Evolutionary conservation across 2,329 filamentous ascomycete species (phyloP), one percentile per base, ranked within the genome.

Genomic region (Penicillium janthinellum): DNA sequence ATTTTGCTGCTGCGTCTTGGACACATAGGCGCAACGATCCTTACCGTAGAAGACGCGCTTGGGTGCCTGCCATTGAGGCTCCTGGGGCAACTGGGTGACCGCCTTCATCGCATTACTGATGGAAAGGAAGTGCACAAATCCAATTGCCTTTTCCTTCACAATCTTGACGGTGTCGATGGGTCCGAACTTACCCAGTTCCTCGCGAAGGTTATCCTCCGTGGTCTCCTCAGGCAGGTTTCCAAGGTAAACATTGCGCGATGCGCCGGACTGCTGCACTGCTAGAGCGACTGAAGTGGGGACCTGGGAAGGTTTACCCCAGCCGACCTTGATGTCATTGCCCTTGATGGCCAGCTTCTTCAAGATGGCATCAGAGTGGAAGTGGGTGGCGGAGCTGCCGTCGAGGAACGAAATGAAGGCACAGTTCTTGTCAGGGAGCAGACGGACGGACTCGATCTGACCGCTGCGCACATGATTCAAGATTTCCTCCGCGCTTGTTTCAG

Each of bases 321-420:
- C 95, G 71, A 99, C 93, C 84, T 99, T 99, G 83, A 99, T 97
- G 76, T 99, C 95, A 82, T 98, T 95, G 28, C 94, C 94, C 79
- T 96, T 93, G 82, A 99, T 96, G 71, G 93, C 93, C 75, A 99
- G 87, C 84, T 98, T 99, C 84, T 99, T 99, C 85, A 99, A 86
- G 79, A 99, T 99, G 68, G 95, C 95, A 83, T 99, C 95, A 20
- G 95, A 99, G 83, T 99, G 95, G 81, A 99, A 99, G 77, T 99
- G 95, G 22, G 94, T 98, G 58, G 95, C 95, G 34, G 95, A 97
- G 81, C 93, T 96, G 71, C 93, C 92, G 73, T 99, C 95, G 66
- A 99, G 84, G 82, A 99, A 99, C 7, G 95, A 99, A 75, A 99
- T 98, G 83, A 99, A 99, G 59, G 95, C 95, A 74, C 95, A 99